Percentiles rank a stretch among this genome's conserved stretches.
phyloP scores from a whole-genome alignment of 768 basidiomycete genomes.

The Lactarius pseudohatsudake region DNA sequence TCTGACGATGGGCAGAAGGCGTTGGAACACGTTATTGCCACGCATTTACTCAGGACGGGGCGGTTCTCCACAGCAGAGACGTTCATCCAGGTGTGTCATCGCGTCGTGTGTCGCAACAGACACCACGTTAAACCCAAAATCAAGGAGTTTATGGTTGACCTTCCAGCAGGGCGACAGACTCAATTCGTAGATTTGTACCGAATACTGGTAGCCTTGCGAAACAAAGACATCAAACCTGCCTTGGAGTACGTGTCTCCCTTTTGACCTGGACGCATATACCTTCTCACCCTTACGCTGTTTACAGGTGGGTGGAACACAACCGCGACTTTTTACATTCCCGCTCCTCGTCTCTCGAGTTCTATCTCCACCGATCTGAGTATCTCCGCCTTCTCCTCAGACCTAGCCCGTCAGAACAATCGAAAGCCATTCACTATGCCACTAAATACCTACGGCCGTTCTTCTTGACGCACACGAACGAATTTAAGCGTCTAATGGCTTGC shows the following conservation, averaged over 20 bases:
- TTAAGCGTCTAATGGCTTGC: slow-evolving; percentile 69
- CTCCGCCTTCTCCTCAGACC: slow-evolving; percentile 70
- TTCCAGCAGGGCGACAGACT: slow-evolving; percentile 48
- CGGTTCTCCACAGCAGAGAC: slow-evolving; percentile 75
- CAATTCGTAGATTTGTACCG: slow-evolving; percentile 71
- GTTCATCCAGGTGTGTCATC: slow-evolving; percentile 61
- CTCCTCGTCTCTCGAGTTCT: slow-evolving; percentile 82
- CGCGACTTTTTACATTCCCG: slow-evolving; percentile 62
- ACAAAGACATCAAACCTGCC: slow-evolving; percentile 70
- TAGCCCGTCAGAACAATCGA: slow-evolving; percentile 53
- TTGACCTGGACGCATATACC: slow-evolving; percentile 8
- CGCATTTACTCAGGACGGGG: slow-evolving; percentile 79
- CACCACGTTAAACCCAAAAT: slow-evolving; percentile 13
- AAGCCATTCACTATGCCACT: slow-evolving; percentile 76
- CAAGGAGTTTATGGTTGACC: slow-evolving; percentile 67
- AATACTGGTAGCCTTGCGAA: slow-evolving; percentile 66
- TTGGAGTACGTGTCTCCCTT: slow-evolving; percentile 56
- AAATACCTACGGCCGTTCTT: slow-evolving; percentile 63
- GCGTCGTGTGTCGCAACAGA: neutral
- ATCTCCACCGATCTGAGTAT: slow-evolving; percentile 89
- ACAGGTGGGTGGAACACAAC: slow-evolving; percentile 78
- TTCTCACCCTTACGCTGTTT: slow-evolving; percentile 10
- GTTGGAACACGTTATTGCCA: slow-evolving; percentile 66
- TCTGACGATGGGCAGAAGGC: slow-evolving; percentile 58
- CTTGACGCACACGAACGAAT: slow-evolving; percentile 57